Percentiles rank a stretch among this genome's conserved stretches.
These are phyloP conservation scores for Neofusicoccum ribis DNA, from an alignment of 2,329 filamentous ascomycete genomes.

Conservation along the genomic window DNA sequence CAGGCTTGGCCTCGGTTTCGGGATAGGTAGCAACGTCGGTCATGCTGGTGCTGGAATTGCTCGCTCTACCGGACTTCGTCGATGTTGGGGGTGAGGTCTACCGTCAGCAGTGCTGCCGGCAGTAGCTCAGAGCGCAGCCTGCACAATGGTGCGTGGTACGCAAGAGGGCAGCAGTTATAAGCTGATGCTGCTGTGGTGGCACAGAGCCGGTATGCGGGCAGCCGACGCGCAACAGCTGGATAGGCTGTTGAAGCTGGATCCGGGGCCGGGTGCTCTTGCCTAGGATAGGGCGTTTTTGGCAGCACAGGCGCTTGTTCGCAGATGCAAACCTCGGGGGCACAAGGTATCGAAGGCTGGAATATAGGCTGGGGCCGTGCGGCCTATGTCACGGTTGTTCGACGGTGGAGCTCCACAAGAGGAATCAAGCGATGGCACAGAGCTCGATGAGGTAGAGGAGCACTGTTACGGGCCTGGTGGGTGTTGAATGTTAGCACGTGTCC, in stretches of 20 bases:
- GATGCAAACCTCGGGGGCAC: slow-evolving; percentile 28
- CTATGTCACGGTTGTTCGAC: slow-evolving; percentile 6
- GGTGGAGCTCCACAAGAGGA: slow-evolving; percentile 27
- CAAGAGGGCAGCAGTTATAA: slow-evolving; percentile 25
- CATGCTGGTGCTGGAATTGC: slow-evolving; percentile 27
- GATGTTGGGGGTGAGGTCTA: neutral
- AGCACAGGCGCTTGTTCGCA: slow-evolving; percentile 25
- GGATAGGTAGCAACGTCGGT: slow-evolving; percentile 41
- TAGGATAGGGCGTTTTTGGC: slow-evolving; percentile 23
- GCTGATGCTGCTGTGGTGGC: slow-evolving; percentile 23
- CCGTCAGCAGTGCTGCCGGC: slow-evolving; percentile 10
- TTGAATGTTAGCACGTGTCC: slow-evolving; percentile 40
- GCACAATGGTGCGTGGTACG: slow-evolving; percentile 19
- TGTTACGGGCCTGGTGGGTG: slow-evolving; percentile 24
- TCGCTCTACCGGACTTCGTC: neutral
- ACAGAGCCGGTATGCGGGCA: slow-evolving; percentile 26
- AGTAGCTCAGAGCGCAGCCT: neutral
- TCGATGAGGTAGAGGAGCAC: slow-evolving; percentile 25
- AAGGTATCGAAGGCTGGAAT: neutral
- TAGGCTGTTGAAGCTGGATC: slow-evolving; percentile 22
- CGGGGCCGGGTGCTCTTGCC: slow-evolving; percentile 24
- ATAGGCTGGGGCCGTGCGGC: neutral
- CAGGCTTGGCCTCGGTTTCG: slow-evolving; percentile 34
- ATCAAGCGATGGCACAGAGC: slow-evolving; percentile 30
- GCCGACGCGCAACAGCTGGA: slow-evolving; percentile 24